Conservation (phyloP, 306 rosid genomes). For the Glycine soja region DNA sequence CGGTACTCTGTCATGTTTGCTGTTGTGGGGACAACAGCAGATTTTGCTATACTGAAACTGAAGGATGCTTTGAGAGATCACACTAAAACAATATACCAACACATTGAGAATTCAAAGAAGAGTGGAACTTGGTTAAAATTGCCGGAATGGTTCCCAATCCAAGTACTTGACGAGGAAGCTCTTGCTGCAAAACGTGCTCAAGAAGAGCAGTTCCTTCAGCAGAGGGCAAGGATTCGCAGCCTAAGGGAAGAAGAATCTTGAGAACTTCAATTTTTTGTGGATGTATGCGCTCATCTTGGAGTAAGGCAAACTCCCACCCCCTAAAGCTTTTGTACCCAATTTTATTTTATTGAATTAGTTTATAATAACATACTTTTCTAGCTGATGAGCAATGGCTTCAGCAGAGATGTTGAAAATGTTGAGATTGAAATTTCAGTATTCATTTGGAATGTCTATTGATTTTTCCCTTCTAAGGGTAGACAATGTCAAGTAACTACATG, state of each 20-base stretch:
- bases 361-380: slow-evolving; percentile 41
- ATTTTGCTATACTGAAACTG: slow-evolving; percentile 59
- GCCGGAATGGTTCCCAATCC: slow-evolving; percentile 95
- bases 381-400: slow-evolving; percentile 43
- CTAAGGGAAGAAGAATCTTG: slow-evolving; percentile 71
- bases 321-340: slow-evolving; percentile 33
- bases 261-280: slow-evolving; percentile 31
- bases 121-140: slow-evolving; percentile 63
- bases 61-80: slow-evolving; percentile 57
- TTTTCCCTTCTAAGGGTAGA: neutral
- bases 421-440: slow-evolving; percentile 31
- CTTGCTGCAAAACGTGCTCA: slow-evolving; percentile 77
- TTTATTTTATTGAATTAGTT: slow-evolving; percentile 17
- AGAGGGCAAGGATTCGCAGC: slow-evolving; percentile 63
- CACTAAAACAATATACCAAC: slow-evolving; percentile 53
- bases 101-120: slow-evolving; percentile 47
- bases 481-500: neutral
- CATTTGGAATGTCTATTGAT: slow-evolving; percentile 30
- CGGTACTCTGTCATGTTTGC: slow-evolving; percentile 75
- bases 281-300: slow-evolving; percentile 4
- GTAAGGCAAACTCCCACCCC: neutral
- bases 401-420: slow-evolving; percentile 47
- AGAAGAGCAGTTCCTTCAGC: slow-evolving; percentile 70
- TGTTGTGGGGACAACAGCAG: slow-evolving; percentile 72
- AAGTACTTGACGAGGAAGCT: slow-evolving; percentile 83